Evolutionary conservation across 331 rosid genomes (phyloP).

Genomic region (Prunus yedoensis): DNA sequence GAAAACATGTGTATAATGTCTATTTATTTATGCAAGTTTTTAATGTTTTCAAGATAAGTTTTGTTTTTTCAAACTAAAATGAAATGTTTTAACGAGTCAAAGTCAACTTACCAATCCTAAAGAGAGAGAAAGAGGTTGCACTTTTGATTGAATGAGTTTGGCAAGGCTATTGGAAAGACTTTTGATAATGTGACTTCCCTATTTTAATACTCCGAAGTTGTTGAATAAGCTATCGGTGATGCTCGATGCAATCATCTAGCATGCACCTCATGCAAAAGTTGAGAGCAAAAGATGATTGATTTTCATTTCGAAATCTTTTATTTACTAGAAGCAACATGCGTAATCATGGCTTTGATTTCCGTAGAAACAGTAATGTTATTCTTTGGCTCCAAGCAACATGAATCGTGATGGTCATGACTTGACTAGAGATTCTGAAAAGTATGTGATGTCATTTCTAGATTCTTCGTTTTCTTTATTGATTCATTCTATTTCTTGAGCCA

Average conservation of each 20-base stretch:
- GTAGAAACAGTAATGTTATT: background rate
- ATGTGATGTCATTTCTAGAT: background rate
- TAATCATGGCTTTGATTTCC: background rate
- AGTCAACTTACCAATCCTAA: too few species aligned
- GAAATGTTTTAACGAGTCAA: too few species aligned
- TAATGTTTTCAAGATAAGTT: too few species aligned
- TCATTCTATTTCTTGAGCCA: background rate
- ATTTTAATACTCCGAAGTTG: too few species aligned
- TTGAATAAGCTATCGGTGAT: rapidly evolving
- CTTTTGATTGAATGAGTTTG: too few species aligned
- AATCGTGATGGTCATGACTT: too few species aligned
- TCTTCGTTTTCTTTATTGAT: background rate
- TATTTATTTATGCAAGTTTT: too few species aligned
- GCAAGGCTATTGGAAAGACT: rapidly evolving
- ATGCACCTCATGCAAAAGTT: background rate
- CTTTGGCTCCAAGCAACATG: background rate
- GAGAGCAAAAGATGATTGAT: background rate
- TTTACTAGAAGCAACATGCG: background rate
- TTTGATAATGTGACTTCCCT: too few species aligned
- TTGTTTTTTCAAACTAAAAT: too few species aligned
- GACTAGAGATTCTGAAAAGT: background rate
- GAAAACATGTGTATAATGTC: too few species aligned
- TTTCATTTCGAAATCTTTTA: background rate
- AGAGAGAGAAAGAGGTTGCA: too few species aligned
- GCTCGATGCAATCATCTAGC: too few species aligned